Base-by-base conservation (phyloP, 805 yeast species). In the Kregervanrija delftensis region DNA sequence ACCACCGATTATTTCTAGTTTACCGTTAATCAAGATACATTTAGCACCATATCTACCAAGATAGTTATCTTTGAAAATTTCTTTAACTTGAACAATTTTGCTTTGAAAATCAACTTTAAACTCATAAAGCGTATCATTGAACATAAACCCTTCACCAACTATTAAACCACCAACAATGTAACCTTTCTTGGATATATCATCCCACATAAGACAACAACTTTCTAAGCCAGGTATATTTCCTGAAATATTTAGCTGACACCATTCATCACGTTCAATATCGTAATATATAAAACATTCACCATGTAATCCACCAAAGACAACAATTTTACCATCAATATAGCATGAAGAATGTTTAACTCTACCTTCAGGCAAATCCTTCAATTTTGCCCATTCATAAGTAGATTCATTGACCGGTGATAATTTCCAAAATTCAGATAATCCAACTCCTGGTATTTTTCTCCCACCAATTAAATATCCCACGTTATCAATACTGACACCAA, bases 401-500 rank as follows among this genome's bases (percentile, higher is more conserved):
- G 30, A 30, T 3, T 44, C 43, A 30, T 53, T 49, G 2, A 43
- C 43, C 2, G 16, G 22, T n/a, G 34, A 11, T 5, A 71, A 55
- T 4, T 59, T 41, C 78, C 79, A 77, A 30, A 65, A 56, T 40
- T 77, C 82, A 5, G 53, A 30, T 17, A 76, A 57, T 0, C 68
- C 63, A 9, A 60, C 57, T 2, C 73, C 71, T 0, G 95, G 95
- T 1, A 78, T 70, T 2, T 72, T 62, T 48, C 95, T 70, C 3
- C 95, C 95, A 3, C 93, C 95, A 32, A 77, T 62, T 3, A 83
- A 49, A 1, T 81, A 44, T 0, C 35, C 34, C 3, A 12, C 6
- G 5, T 31, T 30, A 3, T 22, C 33, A 10, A 41, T 17, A 8
- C 35, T 36, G 1, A 47, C 43, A 12, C 35, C 11, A 12, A 13